Evolutionary conservation across 2,329 filamentous ascomycete genomes (phyloP), one percentile per base, ranked within the genome.

Genomic region (Fusarium veterinarium): DNA sequence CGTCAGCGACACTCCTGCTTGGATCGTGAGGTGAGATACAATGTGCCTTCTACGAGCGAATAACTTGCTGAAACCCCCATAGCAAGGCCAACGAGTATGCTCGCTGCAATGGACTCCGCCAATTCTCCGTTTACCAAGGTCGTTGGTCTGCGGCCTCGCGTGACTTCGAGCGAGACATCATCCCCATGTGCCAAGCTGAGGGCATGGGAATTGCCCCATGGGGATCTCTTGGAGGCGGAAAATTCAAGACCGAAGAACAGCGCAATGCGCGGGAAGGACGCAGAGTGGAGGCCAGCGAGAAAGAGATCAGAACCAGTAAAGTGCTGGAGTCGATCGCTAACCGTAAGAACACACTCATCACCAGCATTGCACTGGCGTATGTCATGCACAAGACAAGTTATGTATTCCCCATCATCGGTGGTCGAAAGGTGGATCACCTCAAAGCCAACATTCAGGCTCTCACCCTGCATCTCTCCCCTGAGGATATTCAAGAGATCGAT

Each of bases 331-430:
- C 80, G 33, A 86, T 92, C 49, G 85, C 86, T 51, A 72, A 75
- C 30, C 81, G 82, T 66, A 85, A 85, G 72, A 79, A 80, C 68
- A 84, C 83, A 5, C 73, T 79, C 58, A 81, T 86, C 70, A 86
- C 84, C 20, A 85, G 84, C 68, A 79, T 88, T 63, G 92, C 92
- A 13, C 81, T 95, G 30, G 92, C 92, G 5, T 95, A 95, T 77
- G 90, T 94, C 19, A 87, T 93, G 86, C 87, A 90, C 72, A 94
- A 94, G 82, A 84, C 90, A 1, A 88, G 91, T 0, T 90, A 93
- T 75, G 90, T 94, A 17, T 93, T 93, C 77, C 93, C 93, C 2
- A 90, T 95, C 44, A 84, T 94, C 8, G 92, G 92, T 16, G 91
- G 91, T 1, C 86, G 92, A 16, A 94, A 90, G 74, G 80, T 93